phyloP scores from a whole-genome alignment of 2,329 filamentous ascomycete genomes.

The Fusarium piperis region DNA sequence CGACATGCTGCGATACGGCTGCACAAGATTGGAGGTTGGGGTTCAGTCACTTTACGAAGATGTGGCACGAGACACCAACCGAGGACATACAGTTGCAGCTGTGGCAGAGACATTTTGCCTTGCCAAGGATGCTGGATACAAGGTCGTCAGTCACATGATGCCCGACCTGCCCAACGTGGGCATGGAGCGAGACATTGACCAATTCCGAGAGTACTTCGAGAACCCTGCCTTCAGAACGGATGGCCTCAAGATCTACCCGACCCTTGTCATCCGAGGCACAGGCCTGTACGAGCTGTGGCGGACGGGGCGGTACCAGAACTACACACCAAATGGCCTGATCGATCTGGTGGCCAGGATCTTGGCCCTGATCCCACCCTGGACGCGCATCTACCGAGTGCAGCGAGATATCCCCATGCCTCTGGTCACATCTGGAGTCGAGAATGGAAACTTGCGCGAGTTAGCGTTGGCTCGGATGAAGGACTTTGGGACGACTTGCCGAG shows the following conservation, averaged over 20 bases:
- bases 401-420: constrained; percentile 99
- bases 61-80: constrained; percentile 96
- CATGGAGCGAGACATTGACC: constrained; percentile 96
- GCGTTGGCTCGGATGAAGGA: constrained; percentile 99
- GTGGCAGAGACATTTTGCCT: constrained; percentile 97
- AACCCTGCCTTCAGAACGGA: constrained; percentile 96
- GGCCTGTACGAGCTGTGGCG: constrained; percentile 98
- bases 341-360: constrained; percentile 97
- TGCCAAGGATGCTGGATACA: constrained; percentile 98
- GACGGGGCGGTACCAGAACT: constrained; percentile 97
- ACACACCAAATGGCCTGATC: constrained; percentile 95
- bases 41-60: constrained; percentile 98
- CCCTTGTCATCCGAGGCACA: constrained; percentile 94
- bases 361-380: constrained; percentile 95
- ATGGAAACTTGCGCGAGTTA: constrained; percentile 93
- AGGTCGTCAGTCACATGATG: constrained; percentile 99
- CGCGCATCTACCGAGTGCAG: constrained; percentile 97
- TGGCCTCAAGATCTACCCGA: constrained; percentile 97
- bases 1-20: constrained; percentile 97
- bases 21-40: constrained; percentile 91
- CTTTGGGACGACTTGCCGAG: constrained; percentile 95
- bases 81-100: constrained; percentile 93
- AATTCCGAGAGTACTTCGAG: constrained; percentile 98
- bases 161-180: constrained; percentile 97
- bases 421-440: constrained; percentile 98